Conservation (phyloP, 106 monocot genomes). For the Dactylorhiza incarnata region DNA sequence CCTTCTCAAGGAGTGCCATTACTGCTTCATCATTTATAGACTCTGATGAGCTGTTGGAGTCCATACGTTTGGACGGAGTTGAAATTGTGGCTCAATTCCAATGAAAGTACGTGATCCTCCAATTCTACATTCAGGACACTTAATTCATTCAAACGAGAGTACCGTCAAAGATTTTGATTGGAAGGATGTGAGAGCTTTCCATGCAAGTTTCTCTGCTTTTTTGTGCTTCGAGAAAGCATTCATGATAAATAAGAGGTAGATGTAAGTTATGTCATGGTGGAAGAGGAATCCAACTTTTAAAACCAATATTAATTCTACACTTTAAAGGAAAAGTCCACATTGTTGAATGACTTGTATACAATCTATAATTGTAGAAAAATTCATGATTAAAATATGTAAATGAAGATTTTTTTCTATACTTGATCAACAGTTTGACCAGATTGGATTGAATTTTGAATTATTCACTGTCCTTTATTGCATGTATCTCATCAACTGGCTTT, state of each 20-base stretch:
- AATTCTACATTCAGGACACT: too few relatives aligned
- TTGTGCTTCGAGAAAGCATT: not conserved
- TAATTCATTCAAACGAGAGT: not conserved
- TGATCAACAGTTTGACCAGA: too few relatives aligned
- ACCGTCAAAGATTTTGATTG: not conserved
- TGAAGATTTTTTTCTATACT: too few relatives aligned
- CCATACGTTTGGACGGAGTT: too few relatives aligned
- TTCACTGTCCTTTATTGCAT: too few relatives aligned
- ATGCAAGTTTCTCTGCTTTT: not conserved
- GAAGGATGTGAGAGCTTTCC: not conserved
- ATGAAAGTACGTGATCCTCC: too few relatives aligned
- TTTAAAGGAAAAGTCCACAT: not conserved
- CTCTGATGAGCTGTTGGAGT: too few relatives aligned
- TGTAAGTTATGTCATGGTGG: not conserved
- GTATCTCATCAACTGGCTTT: too few relatives aligned
- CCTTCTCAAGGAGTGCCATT: slow-evolving; percentile 54
- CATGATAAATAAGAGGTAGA: not conserved
- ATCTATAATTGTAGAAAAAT: not conserved
- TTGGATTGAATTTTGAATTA: too few relatives aligned
- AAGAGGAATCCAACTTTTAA: not conserved
- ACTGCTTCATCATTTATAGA: slow-evolving; percentile 16
- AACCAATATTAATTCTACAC: not conserved
- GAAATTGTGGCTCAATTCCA: too few relatives aligned
- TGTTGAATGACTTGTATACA: not conserved
- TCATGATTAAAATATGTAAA: not conserved